Percentiles rank a stretch among this genome's conserved stretches.
Conservation (phyloP, 345 rosid species). For the Raphanus raphanistrum region DNA sequence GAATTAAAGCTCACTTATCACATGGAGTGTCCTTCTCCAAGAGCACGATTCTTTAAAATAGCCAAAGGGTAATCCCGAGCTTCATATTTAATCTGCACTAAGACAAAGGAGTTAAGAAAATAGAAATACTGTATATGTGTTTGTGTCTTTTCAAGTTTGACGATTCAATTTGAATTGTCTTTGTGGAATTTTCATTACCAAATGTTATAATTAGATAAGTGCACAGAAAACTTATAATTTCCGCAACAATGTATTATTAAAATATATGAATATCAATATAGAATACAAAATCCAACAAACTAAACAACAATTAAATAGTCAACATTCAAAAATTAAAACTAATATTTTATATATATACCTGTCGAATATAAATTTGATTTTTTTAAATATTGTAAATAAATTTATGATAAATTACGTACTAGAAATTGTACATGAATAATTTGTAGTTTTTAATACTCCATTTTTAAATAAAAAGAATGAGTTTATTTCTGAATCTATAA, state of each 20-base stretch:
- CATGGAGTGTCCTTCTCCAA: slow-evolving; percentile 51
- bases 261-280: background rate
- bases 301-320: background rate
- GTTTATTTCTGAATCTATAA: too few relatives aligned
- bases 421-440: too few relatives aligned
- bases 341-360: background rate
- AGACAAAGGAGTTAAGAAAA: too few relatives aligned
- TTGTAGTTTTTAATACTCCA: too few relatives aligned
- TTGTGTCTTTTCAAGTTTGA: background rate
- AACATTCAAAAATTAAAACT: background rate
- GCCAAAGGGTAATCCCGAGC: slow-evolving; percentile 58
- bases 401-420: too few relatives aligned
- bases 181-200: background rate
- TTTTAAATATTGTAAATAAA: too few relatives aligned
- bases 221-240: background rate
- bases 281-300: background rate
- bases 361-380: background rate
- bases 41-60: too few relatives aligned
- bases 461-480: too few relatives aligned
- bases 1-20: slow-evolving; percentile 48
- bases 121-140: background rate
- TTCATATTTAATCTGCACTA: slow-evolving; percentile 72
- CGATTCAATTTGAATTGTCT: background rate
- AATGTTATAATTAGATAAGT: background rate
- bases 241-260: background rate